Percentiles rank a stretch among this genome's conserved stretches.
Evolutionary conservation across 768 basidiomycete genomes (phyloP).

Genomic region (Pulveroboletus sp.): DNA sequence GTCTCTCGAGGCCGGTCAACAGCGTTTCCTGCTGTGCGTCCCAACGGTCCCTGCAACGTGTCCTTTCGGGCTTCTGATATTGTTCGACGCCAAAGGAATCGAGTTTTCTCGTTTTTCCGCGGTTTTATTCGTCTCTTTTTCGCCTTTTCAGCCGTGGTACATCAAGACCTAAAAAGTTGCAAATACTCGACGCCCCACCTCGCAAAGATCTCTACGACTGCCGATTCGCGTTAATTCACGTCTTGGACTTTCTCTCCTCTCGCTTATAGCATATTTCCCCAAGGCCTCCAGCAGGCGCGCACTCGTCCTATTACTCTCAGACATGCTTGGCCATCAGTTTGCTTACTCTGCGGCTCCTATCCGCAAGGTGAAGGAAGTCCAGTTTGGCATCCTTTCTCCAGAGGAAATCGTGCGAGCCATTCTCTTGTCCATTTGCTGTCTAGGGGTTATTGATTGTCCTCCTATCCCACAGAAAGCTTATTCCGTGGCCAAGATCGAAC

Average conservation of each 20-base stretch:
- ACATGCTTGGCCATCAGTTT: slow-evolving; percentile 85
- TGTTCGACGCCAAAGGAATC: not conserved
- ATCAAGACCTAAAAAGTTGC: slow-evolving; percentile 21
- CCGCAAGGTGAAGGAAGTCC: slow-evolving; percentile 94
- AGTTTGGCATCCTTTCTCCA: slow-evolving; percentile 97
- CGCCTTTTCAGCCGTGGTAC: slow-evolving; percentile 3
- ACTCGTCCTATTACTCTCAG: slow-evolving; percentile 12
- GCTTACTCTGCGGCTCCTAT: slow-evolving; percentile 91
- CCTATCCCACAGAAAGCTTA: slow-evolving; percentile 79
- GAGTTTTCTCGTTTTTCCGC: slow-evolving; percentile 9
- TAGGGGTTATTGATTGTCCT: slow-evolving; percentile 10
- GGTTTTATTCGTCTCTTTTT: slow-evolving; percentile 15
- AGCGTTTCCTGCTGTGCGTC: slow-evolving; percentile 12
- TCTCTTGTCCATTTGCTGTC: not conserved
- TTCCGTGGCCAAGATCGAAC: slow-evolving; percentile 97
- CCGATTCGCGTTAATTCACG: slow-evolving; percentile 28
- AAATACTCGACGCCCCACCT: slow-evolving; percentile 3
- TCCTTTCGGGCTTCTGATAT: not conserved
- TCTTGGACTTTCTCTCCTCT: slow-evolving; percentile 2
- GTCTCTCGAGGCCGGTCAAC: slow-evolving; percentile 19
- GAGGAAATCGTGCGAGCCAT: slow-evolving; percentile 81
- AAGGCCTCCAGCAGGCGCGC: slow-evolving; percentile 15
- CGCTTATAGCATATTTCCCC: not conserved
- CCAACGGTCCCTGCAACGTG: slow-evolving; percentile 5
- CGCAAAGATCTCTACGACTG: slow-evolving; percentile 6